phyloP scores from a whole-genome alignment of 768 basidiomycete genomes.

The Suillus variegatus region DNA sequence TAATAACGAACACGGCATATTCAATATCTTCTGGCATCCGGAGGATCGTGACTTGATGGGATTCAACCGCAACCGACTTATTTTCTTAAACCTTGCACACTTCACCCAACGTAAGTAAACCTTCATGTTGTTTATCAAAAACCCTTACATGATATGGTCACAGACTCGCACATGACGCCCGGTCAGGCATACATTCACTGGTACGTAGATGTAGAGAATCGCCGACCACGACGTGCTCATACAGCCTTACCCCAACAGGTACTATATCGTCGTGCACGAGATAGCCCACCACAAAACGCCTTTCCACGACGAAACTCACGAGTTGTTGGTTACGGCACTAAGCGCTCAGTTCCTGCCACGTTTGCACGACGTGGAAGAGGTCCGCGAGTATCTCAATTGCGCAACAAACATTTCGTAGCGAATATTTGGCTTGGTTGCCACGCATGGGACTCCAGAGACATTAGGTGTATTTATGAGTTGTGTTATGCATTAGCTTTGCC shows the following conservation, averaged over 20 bases:
- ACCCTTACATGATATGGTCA: background rate
- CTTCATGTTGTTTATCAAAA: background rate
- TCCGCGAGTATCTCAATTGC: background rate
- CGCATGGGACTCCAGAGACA: background rate
- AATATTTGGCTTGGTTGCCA: background rate
- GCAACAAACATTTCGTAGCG: background rate
- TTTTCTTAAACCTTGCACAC: conserved; percentile 20
- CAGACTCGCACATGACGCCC: background rate
- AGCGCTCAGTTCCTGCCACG: background rate
- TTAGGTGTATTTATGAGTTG: background rate
- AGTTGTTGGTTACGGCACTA: conserved; percentile 18
- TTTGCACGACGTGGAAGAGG: background rate
- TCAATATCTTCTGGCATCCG: conserved; percentile 17
- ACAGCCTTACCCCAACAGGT: conserved; percentile 17
- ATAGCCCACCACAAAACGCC: conserved; percentile 25
- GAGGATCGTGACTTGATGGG: conserved; percentile 16
- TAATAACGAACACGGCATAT: background rate
- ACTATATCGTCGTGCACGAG: conserved; percentile 29
- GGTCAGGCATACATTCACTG: conserved; percentile 3
- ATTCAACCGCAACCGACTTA: conserved; percentile 17
- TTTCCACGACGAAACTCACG: conserved; percentile 30
- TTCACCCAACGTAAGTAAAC: conserved; percentile 11
- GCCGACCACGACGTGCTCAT: background rate
- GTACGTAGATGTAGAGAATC: background rate
- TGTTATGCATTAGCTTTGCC: background rate